Evolutionary conservation across 768 basidiomycete genomes (phyloP).

Genomic region (Artomyces pyxidatus): DNA sequence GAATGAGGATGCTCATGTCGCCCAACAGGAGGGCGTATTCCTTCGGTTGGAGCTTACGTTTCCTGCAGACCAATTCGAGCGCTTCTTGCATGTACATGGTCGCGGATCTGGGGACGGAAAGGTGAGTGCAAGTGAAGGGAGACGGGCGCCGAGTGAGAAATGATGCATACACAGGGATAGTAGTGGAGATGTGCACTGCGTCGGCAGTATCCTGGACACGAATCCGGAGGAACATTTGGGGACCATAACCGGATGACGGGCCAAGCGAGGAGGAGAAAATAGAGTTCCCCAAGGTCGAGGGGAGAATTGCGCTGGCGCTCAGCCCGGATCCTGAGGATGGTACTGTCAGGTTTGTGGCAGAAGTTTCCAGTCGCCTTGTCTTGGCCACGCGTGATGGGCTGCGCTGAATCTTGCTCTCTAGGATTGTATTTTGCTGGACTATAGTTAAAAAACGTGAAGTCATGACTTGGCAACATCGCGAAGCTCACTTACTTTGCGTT

Average conservation of each 20-base stretch:
- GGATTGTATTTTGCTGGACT: constrained; percentile 71
- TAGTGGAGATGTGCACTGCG: constrained; percentile 79
- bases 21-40: constrained; percentile 74
- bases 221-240: constrained; percentile 77
- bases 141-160: no score
- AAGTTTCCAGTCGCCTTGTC: constrained; percentile 49
- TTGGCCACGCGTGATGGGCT: constrained; percentile 66
- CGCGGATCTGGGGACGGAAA: constrained; percentile 44
- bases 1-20: constrained; percentile 68
- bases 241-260: constrained; percentile 66
- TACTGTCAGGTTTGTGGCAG: constrained; percentile 21
- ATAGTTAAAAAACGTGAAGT: constrained; percentile 1
- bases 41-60: constrained; percentile 61
- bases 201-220: constrained; percentile 76
- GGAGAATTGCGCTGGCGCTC: constrained; percentile 17
- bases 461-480: neutral
- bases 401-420: constrained; percentile 77
- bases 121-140: constrained; percentile 9
- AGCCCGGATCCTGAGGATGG: constrained; percentile 14
- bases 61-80: constrained; percentile 73
- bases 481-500: constrained; percentile 47
- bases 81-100: constrained; percentile 98
- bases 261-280: constrained; percentile 55
- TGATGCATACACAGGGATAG: constrained; percentile 89
- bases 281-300: constrained; percentile 25